Conservation (phyloP, 78 protist genomes). For the Polysphondylium violaceum region DNA sequence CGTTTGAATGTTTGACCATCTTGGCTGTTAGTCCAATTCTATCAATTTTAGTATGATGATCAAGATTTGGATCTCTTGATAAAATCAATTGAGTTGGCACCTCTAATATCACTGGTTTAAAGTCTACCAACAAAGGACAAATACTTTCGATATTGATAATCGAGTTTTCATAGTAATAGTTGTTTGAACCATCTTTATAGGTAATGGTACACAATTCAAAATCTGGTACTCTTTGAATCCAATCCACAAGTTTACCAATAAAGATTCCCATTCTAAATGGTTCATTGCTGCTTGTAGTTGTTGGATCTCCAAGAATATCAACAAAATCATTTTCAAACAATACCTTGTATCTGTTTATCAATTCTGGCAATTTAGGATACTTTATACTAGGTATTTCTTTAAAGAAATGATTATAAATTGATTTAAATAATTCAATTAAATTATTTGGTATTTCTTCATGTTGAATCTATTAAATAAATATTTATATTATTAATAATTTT, state of each 20-base stretch:
- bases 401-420: slow-evolving; percentile 27
- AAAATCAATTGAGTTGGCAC: slow-evolving; percentile 21
- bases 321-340: slow-evolving; percentile 35
- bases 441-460: slow-evolving; percentile 1
- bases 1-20: slow-evolving; percentile 61
- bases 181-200: neutral
- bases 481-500: neutral
- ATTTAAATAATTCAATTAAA: neutral
- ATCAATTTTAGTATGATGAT: slow-evolving; percentile 24
- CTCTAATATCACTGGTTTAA: slow-evolving; percentile 29
- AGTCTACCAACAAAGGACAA: slow-evolving; percentile 13
- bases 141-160: neutral
- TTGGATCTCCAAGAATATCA: neutral
- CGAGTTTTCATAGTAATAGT: neutral
- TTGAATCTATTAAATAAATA: neutral
- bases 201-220: neutral
- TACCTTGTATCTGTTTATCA: neutral
- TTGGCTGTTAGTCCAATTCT: slow-evolving; percentile 21
- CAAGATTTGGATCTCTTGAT: slow-evolving; percentile 49
- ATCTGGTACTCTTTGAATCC: slow-evolving; percentile 9
- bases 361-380: neutral
- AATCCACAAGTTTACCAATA: slow-evolving; percentile 26
- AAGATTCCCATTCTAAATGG: neutral
- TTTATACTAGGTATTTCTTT: no score
- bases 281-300: neutral